phyloP scores from a whole-genome alignment of 129 eudicot genomes.

The Dittrichia graveolens region DNA sequence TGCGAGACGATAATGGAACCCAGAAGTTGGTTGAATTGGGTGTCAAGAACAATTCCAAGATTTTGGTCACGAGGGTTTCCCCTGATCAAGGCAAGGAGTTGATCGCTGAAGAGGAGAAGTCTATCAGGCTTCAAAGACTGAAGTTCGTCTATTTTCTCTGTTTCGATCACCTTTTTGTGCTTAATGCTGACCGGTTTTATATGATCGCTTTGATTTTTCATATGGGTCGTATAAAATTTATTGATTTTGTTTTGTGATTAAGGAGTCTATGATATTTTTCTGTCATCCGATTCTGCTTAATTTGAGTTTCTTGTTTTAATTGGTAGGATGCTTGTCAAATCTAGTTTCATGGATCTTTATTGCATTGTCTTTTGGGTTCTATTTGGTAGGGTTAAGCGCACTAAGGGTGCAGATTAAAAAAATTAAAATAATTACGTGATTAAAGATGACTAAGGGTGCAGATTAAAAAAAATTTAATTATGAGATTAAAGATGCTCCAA shows the following conservation, averaged over 20 bases:
- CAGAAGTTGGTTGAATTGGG: conserved; percentile 63
- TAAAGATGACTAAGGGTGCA: too few species aligned
- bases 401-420: too few species aligned
- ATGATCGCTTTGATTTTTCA: conserved; percentile 5
- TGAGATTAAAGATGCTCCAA: too few species aligned
- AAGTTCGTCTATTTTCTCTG: conserved; percentile 47
- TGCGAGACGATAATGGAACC: conserved; percentile 57
- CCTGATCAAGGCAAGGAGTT: conserved; percentile 70
- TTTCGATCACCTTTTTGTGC: conserved; percentile 14
- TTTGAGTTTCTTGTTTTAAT: too few species aligned
- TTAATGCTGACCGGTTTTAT: conserved; percentile 1
- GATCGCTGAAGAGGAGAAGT: conserved; percentile 78
- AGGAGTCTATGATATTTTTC: too few species aligned
- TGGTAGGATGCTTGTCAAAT: too few species aligned
- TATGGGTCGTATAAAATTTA: neutral
- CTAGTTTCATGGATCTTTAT: too few species aligned
- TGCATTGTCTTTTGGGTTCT: too few species aligned
- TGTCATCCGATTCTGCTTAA: too few species aligned
- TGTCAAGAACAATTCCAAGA: conserved; percentile 63
- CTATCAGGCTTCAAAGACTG: conserved; percentile 57
- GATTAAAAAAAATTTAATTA: too few species aligned
- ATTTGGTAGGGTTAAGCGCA: too few species aligned
- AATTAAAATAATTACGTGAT: too few species aligned
- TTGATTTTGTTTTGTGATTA: neutral
- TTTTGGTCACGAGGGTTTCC: conserved; percentile 61